Evolutionary conservation across 1,284 basidiomycete species (phyloP).

Genomic region (Ganoderma meredithae): DNA sequence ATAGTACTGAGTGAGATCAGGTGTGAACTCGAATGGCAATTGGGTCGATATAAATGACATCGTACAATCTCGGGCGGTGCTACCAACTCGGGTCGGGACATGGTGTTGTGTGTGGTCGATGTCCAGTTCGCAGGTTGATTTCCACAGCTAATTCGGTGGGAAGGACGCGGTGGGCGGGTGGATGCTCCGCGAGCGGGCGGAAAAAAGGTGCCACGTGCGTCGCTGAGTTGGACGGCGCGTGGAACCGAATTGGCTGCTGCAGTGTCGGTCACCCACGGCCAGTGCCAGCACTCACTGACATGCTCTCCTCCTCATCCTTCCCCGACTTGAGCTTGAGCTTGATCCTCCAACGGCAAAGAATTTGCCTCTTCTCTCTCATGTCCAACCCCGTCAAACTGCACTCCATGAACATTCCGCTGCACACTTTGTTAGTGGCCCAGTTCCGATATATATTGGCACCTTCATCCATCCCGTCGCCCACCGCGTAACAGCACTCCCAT

Average conservation of each 20-base stretch:
- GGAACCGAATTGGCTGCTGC: no score
- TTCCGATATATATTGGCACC: background rate
- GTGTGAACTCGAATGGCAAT: slow-evolving; percentile 17
- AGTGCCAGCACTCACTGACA: no score
- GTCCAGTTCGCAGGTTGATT: background rate
- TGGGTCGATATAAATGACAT: slow-evolving; percentile 8
- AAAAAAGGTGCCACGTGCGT: no score
- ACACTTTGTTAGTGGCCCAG: background rate
- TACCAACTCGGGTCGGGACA: slow-evolving; percentile 96
- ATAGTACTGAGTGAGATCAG: slow-evolving; percentile 78
- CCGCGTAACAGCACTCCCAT: background rate
- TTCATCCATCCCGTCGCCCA: no score
- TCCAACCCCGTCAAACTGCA: background rate
- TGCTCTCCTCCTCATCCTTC: background rate
- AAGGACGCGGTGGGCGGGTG: background rate
- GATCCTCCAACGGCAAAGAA: background rate
- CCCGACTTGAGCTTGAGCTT: background rate
- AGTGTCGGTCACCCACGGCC: no score
- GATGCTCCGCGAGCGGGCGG: background rate
- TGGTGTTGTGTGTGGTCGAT: slow-evolving; percentile 43
- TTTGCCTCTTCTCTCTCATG: background rate
- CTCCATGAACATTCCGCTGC: background rate
- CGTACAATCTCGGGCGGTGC: slow-evolving; percentile 96
- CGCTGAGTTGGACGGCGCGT: background rate
- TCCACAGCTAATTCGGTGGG: background rate